Base-by-base conservation (phyloP, 1,284 basidiomycete species). In the Cryptococcus sp. region DNA sequence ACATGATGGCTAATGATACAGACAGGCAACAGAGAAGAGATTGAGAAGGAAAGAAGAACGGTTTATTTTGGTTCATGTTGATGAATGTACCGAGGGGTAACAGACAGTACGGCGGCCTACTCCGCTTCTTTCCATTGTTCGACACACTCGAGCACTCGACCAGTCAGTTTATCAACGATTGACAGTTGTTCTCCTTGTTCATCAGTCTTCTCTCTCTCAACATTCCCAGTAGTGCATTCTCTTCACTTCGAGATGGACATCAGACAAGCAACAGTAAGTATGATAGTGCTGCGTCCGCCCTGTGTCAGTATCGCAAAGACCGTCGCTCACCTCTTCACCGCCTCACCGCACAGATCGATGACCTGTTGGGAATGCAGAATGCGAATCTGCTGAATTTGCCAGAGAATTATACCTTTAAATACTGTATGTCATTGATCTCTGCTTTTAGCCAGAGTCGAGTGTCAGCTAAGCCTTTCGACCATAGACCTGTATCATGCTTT, bases 351-450 rank as follows among this genome's bases (percentile, higher is more conserved):
- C 63, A 82, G 80, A 72, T 81, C 50, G 80, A 78, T 46, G 90
- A 93, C 76, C 82, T 91, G 53, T 82, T 86, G 68, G 91, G 89
- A 30, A 96, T 96, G 93, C 93, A 91, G 79, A 88, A 91, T 64
- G 91, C 88, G 70, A 93, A 93, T 76, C 80, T 93, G 65, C 85
- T 88, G 72, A 93, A 92, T 75, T 79, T 94, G 25, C 91, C 91
- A 1, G 91, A 93, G 72, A 92, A 91, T 77, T 93, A 92, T 72
- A 83, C 83, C 20, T 86, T 93, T 84, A 88, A 86, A 71, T 93
- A 91, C 76, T 95, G 92, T 92, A 62, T 60, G 23, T 13, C 39
- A 17, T 27, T 45, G 16, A 20, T 6, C 38, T 42, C n/a, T 22
- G 47, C 6, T 19, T 41, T 20, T 42, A 38, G 30, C 30, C 56